A percentile compares a stretch with the other conserved stretches of the same genome.
Conservation (phyloP, 2,329 filamentous ascomycete species). For the Fusarium bulbicola region DNA sequence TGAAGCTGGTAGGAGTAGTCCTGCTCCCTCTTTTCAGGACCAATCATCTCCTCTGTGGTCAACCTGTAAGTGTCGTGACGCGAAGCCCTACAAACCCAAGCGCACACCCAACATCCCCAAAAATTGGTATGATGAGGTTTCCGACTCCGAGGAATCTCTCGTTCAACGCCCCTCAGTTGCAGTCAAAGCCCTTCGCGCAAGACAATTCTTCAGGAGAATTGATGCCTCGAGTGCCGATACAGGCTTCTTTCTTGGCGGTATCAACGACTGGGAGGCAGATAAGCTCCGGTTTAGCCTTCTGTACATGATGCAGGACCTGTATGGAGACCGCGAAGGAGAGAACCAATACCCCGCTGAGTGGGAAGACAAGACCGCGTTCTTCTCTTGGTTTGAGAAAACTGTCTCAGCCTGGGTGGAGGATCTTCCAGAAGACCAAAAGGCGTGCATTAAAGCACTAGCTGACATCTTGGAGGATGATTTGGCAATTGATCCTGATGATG, state of each 20-base stretch:
- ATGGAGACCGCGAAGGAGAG: not conserved
- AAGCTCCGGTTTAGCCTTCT: not conserved
- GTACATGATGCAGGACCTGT: rapidly evolving
- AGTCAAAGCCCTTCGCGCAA: not conserved
- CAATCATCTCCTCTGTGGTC: no score
- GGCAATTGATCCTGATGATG: not conserved
- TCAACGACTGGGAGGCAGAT: not conserved
- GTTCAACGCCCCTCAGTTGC: not conserved
- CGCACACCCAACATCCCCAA: rapidly evolving
- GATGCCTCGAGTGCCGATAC: not conserved
- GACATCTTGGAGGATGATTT: not conserved
- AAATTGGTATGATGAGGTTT: not conserved
- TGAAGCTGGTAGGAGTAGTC: rapidly evolving
- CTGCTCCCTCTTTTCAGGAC: rapidly evolving
- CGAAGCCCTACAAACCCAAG: no score
- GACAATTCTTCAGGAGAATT: not conserved
- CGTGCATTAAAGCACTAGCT: not conserved
- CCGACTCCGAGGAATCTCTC: not conserved
- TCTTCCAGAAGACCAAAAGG: not conserved
- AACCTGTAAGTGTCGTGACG: not conserved
- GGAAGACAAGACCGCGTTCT: not conserved
- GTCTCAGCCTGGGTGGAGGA: not conserved
- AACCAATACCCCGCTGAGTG: not conserved
- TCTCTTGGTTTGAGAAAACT: no score
- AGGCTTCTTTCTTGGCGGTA: no score